Evolutionary conservation across 176 grass and related monocot genomes (phyloP).

Genomic region (Ananas comosus): DNA sequence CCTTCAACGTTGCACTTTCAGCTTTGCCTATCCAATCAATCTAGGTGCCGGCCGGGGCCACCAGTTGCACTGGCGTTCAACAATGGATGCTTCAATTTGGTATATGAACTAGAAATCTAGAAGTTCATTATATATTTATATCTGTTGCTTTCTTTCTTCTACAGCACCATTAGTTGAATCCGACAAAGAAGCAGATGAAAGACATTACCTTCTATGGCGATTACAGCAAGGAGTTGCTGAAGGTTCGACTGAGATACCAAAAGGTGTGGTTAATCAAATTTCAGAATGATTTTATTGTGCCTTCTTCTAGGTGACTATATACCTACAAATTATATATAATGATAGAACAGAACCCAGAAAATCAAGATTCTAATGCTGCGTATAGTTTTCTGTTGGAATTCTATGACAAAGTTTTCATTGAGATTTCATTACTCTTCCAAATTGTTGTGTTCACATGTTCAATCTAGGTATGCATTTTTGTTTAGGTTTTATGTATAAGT

Average conservation of each 20-base stretch:
- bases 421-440: no score
- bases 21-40: no score
- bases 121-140: not conserved
- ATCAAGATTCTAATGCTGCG: no score
- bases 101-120: not conserved
- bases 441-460: no score
- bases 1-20: no score
- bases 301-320: not conserved
- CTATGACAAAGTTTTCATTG: no score
- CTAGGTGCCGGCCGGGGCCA: no score
- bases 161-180: conserved; percentile 73
- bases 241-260: conserved; percentile 87
- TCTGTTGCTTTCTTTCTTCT: conserved; percentile 8
- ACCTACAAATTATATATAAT: not conserved
- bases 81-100: not conserved
- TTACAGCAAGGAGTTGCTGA: conserved; percentile 69
- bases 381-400: no score
- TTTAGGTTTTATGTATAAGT: no score
- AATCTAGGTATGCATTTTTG: no score
- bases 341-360: not conserved
- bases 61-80: no score
- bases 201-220: conserved; percentile 71
- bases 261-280: conserved; percentile 36
- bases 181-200: conserved; percentile 77
- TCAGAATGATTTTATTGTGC: not conserved